phyloP scores from a whole-genome alignment of 768 basidiomycete genomes.

The Kwoniella newhampshirensis region DNA sequence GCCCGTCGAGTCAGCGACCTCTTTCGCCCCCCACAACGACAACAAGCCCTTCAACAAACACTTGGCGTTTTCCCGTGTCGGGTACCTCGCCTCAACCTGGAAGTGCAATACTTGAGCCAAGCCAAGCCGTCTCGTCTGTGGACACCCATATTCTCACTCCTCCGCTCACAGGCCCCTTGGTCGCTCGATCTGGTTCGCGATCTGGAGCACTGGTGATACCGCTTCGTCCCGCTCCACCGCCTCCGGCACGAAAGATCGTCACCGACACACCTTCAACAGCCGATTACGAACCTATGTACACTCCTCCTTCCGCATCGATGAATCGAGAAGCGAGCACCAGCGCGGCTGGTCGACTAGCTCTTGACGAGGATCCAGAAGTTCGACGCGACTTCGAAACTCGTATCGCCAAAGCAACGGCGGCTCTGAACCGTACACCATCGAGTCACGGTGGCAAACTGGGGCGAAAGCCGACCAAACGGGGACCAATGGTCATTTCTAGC shows the following conservation, averaged over 20 bases:
- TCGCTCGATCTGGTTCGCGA: slow-evolving; percentile 5
- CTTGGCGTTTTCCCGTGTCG: slow-evolving; percentile 19
- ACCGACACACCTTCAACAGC: slow-evolving; percentile 16
- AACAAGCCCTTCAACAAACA: slow-evolving; percentile 12
- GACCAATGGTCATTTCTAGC: slow-evolving; percentile 37
- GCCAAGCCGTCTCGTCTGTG: slow-evolving; percentile 3
- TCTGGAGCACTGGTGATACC: slow-evolving; percentile 5
- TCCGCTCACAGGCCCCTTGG: not conserved
- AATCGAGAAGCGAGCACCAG: slow-evolving; percentile 7
- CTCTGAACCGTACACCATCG: slow-evolving; percentile 40
- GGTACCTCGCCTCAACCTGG: not conserved
- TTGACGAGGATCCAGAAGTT: slow-evolving; percentile 31
- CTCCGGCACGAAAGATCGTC: not conserved
- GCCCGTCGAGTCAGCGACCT: slow-evolving; percentile 2
- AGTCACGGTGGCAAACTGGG: slow-evolving; percentile 21
- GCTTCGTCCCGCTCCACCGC: slow-evolving; percentile 7
- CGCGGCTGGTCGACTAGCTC: slow-evolving; percentile 9
- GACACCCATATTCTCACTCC: slow-evolving; percentile 20
- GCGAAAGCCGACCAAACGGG: slow-evolving; percentile 36
- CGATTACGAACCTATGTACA: slow-evolving; percentile 20
- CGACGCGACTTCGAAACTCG: slow-evolving; percentile 41
- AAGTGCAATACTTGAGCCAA: slow-evolving; percentile 1
- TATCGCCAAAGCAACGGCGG: slow-evolving; percentile 44
- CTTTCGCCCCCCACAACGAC: slow-evolving; percentile 12
- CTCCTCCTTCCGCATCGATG: slow-evolving; percentile 10